A percentile compares a stretch with the other conserved stretches of the same genome.
These are phyloP conservation scores for Juglanconis sp. DNA, from an alignment of 2,329 filamentous ascomycete species.

Conservation along the genomic window DNA sequence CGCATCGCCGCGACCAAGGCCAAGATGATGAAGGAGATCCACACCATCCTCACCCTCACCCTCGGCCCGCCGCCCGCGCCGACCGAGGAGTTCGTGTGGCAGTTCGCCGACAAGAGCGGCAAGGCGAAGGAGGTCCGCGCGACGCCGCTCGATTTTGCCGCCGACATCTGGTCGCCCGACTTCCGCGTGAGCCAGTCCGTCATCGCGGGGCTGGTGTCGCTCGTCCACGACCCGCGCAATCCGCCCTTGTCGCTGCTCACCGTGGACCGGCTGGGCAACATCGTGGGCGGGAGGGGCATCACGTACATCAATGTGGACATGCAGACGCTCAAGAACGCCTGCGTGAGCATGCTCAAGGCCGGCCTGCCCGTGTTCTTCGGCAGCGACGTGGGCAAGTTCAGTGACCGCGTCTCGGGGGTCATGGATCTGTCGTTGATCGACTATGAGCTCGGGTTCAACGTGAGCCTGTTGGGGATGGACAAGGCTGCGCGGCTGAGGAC, in stretches of 20 bases:
- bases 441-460: conserved; percentile 81
- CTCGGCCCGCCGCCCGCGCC: conserved; percentile 75
- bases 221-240: conserved; percentile 84
- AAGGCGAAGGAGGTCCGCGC: conserved; percentile 60
- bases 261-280: conserved; percentile 76
- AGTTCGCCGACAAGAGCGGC: conserved; percentile 68
- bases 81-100: conserved; percentile 71
- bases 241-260: conserved; percentile 68
- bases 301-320: conserved; percentile 84
- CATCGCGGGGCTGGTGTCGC: conserved; percentile 69
- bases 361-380: conserved; percentile 86
- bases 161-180: conserved; percentile 60
- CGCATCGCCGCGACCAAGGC: conserved; percentile 56
- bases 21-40: conserved; percentile 75
- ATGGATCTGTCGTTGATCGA: conserved; percentile 78
- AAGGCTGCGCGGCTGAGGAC: conserved; percentile 73
- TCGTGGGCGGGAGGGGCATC: conserved; percentile 71
- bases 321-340: conserved; percentile 65
- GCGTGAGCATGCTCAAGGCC: conserved; percentile 72
- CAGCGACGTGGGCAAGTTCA: conserved; percentile 81
- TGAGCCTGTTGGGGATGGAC: conserved; percentile 67
- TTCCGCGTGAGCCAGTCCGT: conserved; percentile 57
- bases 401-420: conserved; percentile 63
- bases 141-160: conserved; percentile 70
- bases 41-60: conserved; percentile 76